Evolutionary conservation across 2,329 filamentous ascomycete genomes (phyloP).

Genomic region (Trichoderma sp.): DNA sequence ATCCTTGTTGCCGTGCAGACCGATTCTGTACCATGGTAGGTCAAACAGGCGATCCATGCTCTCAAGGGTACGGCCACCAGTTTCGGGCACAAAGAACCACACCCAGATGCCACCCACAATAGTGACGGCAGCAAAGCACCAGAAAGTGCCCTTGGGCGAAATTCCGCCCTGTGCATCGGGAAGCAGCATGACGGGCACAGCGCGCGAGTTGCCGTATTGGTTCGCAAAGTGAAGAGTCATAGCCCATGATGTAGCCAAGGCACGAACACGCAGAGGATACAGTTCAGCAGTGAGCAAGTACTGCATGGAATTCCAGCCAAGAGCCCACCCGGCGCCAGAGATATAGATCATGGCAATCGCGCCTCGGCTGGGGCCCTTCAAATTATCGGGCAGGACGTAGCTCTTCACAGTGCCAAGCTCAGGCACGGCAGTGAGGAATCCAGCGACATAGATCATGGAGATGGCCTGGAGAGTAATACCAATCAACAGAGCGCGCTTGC

Average conservation of each 20-base stretch:
- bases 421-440: conserved; percentile 62
- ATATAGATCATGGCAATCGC: conserved; percentile 74
- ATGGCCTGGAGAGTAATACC: conserved; percentile 61
- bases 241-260: conserved; percentile 65
- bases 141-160: conserved; percentile 66
- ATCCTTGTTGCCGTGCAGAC: conserved; percentile 52
- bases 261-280: conserved; percentile 71
- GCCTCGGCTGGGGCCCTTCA: conserved; percentile 59
- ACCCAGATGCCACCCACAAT: conserved; percentile 67
- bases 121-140: conserved; percentile 70
- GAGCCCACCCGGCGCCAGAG: conserved; percentile 65
- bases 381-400: conserved; percentile 44
- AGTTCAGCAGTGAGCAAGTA: conserved; percentile 76
- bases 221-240: conserved; percentile 80
- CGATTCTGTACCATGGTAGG: conserved; percentile 73
- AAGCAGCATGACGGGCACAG: conserved; percentile 73
- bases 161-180: conserved; percentile 44
- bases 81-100: conserved; percentile 71
- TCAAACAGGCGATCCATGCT: conserved; percentile 70
- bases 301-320: conserved; percentile 74
- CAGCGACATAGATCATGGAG: conserved; percentile 60
- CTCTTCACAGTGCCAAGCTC: conserved; percentile 48
- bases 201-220: conserved; percentile 73
- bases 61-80: conserved; percentile 62
- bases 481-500: conserved; percentile 62